A percentile compares a stretch with the other conserved stretches of the same genome.
phyloP scores from a whole-genome alignment of 768 basidiomycete genomes.

The Pleurotus pulmonarius region DNA sequence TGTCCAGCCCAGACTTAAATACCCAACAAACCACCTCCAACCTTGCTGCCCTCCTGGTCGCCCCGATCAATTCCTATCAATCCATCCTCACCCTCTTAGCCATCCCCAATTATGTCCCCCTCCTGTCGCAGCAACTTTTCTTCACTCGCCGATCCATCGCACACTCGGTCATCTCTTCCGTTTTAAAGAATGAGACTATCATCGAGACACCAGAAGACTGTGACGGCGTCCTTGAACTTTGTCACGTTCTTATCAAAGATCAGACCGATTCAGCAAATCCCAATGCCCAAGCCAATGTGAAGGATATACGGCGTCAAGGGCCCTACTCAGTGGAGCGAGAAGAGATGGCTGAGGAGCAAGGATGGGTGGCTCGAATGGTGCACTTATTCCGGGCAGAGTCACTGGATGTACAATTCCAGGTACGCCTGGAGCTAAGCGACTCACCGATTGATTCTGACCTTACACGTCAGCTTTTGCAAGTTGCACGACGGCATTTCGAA shows the following conservation, averaged over 20 bases:
- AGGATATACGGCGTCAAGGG: conserved; percentile 53
- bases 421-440: conserved; percentile 26
- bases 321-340: conserved; percentile 69
- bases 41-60: conserved; percentile 86
- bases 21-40: conserved; percentile 83
- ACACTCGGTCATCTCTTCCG: conserved; percentile 90
- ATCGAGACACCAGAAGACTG: conserved; percentile 95
- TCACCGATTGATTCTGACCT: neutral
- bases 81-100: conserved; percentile 97
- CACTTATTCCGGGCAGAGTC: conserved; percentile 91
- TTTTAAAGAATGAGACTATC: conserved; percentile 95
- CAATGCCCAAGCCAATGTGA: conserved; percentile 30
- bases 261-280: conserved; percentile 51
- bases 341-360: conserved; percentile 97
- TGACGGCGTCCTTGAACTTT: conserved; percentile 87
- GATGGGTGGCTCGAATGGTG: conserved; percentile 98
- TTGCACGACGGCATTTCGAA: conserved; percentile 85
- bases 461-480: conserved; percentile 72
- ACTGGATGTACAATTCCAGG: conserved; percentile 87
- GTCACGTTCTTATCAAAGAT: conserved; percentile 89
- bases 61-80: conserved; percentile 95
- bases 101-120: conserved; percentile 82
- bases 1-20: conserved; percentile 80
- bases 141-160: conserved; percentile 89
- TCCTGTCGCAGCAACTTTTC: conserved; percentile 84